Base-by-base conservation (phyloP, 331 rosid species). In the Malus hybrid region DNA sequence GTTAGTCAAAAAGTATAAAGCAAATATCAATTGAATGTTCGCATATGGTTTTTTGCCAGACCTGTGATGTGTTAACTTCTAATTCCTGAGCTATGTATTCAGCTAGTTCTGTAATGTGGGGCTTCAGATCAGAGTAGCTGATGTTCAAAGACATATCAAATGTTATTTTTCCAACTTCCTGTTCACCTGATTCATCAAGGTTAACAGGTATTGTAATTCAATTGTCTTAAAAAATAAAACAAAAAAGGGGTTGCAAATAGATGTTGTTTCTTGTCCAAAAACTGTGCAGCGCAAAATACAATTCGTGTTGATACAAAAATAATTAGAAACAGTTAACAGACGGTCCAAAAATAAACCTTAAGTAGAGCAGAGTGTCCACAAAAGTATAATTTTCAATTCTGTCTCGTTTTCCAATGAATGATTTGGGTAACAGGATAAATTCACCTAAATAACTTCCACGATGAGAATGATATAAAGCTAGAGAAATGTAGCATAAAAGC, bases 51-150 rank as follows among this genome's bases (percentile, higher is more conserved):
- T 19, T 39, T 18, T 79, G 70, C 76, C 90, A 78, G 62, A 95
- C 97, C 99, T 92, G 99, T 32, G 97, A 87, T 78, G 85, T 28
- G 44, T 87, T 80, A 82, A 92, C 81, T 65, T 87, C 77, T 79
- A 95, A 80, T 82, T 83, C 92, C 28, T 84, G 85, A 83, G 99
- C 93, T 74, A 95, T 86, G 84, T 74, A 85, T 76, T 81, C 86
- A 48, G 85, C 80, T 73, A 95, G 83, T 69, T 87, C 89, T 33
- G 82, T 74, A 56, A 83, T 80, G 84, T 83, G 87, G 83, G 90
- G 92, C 89, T 92, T 76, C 83, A 95, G 78, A 66, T 90, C 87
- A 57, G 46, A 13, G 81, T 84, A 90, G 88, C 92, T 89, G 67
- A 67, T 78, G 84, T 90, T 92, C 81, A 95, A 88, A 68, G 83